Conservation (phyloP, 2,329 filamentous ascomycete genomes). For the Alternaria brassicae region DNA sequence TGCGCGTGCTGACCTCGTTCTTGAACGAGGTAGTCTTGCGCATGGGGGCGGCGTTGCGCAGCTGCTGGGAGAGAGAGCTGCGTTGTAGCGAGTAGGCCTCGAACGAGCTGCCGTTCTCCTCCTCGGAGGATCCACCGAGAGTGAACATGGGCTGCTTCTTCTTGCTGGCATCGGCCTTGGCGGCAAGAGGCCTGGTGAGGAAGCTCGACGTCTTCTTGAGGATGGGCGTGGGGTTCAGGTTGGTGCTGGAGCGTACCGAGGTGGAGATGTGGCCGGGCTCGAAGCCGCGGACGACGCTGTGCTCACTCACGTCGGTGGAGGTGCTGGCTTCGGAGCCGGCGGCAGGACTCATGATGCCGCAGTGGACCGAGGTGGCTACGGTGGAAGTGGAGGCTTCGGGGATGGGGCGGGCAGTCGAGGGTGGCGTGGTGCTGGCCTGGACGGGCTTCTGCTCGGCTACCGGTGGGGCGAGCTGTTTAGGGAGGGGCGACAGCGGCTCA, state of each 20-base stretch:
- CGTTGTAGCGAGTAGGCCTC: slow-evolving; percentile 62
- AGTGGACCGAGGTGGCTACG: slow-evolving; percentile 54
- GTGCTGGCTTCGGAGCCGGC: slow-evolving; percentile 67
- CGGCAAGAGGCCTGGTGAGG: slow-evolving; percentile 34
- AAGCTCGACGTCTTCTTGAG: slow-evolving; percentile 60
- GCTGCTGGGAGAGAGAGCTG: slow-evolving; percentile 62
- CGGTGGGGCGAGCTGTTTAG: slow-evolving; percentile 48
- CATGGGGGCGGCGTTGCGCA: slow-evolving; percentile 54
- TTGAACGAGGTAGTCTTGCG: slow-evolving; percentile 87
- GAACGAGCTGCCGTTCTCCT: slow-evolving; percentile 81
- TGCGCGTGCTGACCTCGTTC: slow-evolving; percentile 73
- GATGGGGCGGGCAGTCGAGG: slow-evolving; percentile 56
- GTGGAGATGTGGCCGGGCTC: slow-evolving; percentile 76
- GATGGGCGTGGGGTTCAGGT: slow-evolving; percentile 66
- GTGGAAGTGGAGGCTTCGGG: slow-evolving; percentile 67
- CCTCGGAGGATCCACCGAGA: slow-evolving; percentile 81
- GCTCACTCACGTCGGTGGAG: slow-evolving; percentile 65
- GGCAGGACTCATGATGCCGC: slow-evolving; percentile 51
- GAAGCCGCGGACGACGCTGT: slow-evolving; percentile 85
- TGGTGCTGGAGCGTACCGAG: slow-evolving; percentile 68
- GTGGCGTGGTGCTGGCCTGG: slow-evolving; percentile 45
- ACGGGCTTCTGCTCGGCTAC: slow-evolving; percentile 17
- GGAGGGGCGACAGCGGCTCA: slow-evolving; percentile 61
- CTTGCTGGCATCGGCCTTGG: slow-evolving; percentile 57
- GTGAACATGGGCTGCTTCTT: slow-evolving; percentile 75